Percentiles rank a stretch among this genome's conserved stretches.
phyloP scores from a whole-genome alignment of 2,329 filamentous ascomycete species.

The Penicillium rolfsii region DNA sequence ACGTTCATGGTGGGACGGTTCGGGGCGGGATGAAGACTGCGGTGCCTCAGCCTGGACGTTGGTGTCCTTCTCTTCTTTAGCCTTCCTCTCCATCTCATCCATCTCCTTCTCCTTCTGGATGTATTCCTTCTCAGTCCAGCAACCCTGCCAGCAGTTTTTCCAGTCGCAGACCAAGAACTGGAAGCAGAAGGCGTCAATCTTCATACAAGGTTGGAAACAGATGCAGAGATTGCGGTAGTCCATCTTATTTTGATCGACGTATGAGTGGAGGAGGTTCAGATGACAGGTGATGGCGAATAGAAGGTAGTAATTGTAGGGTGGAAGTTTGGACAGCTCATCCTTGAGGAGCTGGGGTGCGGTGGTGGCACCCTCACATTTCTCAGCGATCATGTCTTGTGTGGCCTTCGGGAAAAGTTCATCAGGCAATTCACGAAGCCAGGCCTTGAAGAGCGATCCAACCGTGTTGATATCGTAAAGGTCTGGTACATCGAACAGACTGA shows the following conservation, averaged over 20 bases:
- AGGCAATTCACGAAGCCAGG: slow-evolving; percentile 91
- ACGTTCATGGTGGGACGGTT: slow-evolving; percentile 51
- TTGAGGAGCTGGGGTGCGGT: slow-evolving; percentile 82
- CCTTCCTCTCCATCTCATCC: slow-evolving; percentile 37
- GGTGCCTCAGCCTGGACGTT: slow-evolving; percentile 22
- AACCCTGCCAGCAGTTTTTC: slow-evolving; percentile 96
- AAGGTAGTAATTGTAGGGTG: slow-evolving; percentile 96
- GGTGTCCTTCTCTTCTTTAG: slow-evolving; percentile 30
- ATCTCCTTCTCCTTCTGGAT: slow-evolving; percentile 61
- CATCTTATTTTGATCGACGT: slow-evolving; percentile 98
- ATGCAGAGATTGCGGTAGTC: slow-evolving; percentile 94
- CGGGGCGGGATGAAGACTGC: slow-evolving; percentile 19
- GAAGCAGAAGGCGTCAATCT: slow-evolving; percentile 93
- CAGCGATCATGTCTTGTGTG: slow-evolving; percentile 76
- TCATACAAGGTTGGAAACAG: slow-evolving; percentile 96
- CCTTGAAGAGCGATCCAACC: slow-evolving; percentile 93
- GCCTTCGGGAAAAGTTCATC: slow-evolving; percentile 90
- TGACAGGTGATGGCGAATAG: slow-evolving; percentile 97
- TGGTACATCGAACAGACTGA: slow-evolving; percentile 83
- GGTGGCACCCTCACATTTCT: slow-evolving; percentile 77
- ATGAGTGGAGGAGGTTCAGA: slow-evolving; percentile 84
- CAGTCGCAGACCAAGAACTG: slow-evolving; percentile 93
- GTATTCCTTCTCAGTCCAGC: slow-evolving; percentile 82
- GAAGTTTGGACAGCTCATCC: slow-evolving; percentile 89
- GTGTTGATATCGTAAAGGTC: slow-evolving; percentile 96